These are phyloP conservation scores for Ramaria rubella DNA, from an alignment of 768 basidiomycete genomes.

Conservation along the genomic window DNA sequence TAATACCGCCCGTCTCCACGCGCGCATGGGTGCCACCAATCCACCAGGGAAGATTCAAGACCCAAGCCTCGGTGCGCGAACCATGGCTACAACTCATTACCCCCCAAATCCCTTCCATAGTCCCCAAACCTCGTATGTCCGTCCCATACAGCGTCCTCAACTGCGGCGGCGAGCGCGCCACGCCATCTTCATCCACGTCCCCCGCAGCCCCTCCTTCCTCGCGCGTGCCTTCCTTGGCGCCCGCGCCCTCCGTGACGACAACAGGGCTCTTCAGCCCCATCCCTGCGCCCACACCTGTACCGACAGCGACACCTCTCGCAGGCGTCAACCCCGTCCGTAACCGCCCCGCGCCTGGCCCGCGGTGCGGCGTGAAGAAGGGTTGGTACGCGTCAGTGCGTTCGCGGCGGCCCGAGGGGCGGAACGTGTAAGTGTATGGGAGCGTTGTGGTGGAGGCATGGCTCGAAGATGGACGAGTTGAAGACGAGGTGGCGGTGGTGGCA, in stretches of 20 bases:
- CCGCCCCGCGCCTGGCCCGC: not conserved
- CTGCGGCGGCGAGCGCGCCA: not conserved
- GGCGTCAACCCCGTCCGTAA: conserved; percentile 4
- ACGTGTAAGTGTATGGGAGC: not conserved
- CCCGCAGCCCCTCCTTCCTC: not conserved
- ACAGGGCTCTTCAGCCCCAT: not conserved
- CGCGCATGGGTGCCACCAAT: no score
- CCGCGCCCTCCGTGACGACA: not conserved
- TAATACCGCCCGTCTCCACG: no score
- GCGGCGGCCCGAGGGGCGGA: not conserved
- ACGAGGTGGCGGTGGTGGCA: not conserved
- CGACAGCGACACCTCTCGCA: not conserved
- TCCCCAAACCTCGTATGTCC: conserved; percentile 77
- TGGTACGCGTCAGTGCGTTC: conserved; percentile 6
- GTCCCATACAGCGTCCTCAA: conserved; percentile 74
- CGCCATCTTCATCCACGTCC: not conserved
- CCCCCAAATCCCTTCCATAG: conserved; percentile 54
- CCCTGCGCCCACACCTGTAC: no score
- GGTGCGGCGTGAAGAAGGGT: conserved; percentile 7
- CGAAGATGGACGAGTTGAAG: not conserved
- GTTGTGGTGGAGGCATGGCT: not conserved
- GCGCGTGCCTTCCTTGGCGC: not conserved
- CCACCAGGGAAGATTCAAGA: no score
- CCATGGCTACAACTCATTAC: no score
- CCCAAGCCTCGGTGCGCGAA: no score